Conservation (phyloP, 2,329 filamentous ascomycete genomes). For the Aspergillus hortae region DNA sequence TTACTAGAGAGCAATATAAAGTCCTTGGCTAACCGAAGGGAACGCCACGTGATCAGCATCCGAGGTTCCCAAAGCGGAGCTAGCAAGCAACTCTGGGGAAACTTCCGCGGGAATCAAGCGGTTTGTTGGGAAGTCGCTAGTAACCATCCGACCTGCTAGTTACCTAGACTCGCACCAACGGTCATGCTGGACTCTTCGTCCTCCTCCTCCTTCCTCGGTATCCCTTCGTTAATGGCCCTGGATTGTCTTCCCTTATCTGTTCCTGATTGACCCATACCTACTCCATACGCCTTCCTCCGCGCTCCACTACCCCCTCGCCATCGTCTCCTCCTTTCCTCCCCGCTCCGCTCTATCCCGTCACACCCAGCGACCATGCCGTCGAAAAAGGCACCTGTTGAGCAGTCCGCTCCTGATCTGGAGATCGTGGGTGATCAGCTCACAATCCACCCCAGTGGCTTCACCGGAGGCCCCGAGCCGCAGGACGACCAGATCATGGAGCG, state of each 20-base stretch:
- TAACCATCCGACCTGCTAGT: conserved; percentile 1
- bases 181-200: background rate
- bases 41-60: conserved; percentile 12
- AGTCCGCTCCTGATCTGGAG: conserved; percentile 69
- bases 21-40: conserved; percentile 16
- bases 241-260: background rate
- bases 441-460: conserved; percentile 67
- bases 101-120: conserved; percentile 20
- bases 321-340: background rate
- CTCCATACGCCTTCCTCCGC: background rate
- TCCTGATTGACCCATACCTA: background rate
- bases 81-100: conserved; percentile 19
- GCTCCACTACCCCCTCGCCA: background rate
- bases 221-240: conserved; percentile 6
- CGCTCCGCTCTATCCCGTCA: background rate
- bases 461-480: conserved; percentile 32
- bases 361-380: conserved; percentile 25
- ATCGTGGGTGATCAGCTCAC: conserved; percentile 72
- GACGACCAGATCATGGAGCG: conserved; percentile 48
- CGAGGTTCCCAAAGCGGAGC: conserved; percentile 15
- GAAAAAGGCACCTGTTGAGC: conserved; percentile 27
- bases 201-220: background rate
- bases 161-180: background rate
- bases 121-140: conserved; percentile 22
- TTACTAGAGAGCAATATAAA: background rate